phyloP scores from a whole-genome alignment of 108 stramenopile species.

The Schizochytrium sp. region DNA sequence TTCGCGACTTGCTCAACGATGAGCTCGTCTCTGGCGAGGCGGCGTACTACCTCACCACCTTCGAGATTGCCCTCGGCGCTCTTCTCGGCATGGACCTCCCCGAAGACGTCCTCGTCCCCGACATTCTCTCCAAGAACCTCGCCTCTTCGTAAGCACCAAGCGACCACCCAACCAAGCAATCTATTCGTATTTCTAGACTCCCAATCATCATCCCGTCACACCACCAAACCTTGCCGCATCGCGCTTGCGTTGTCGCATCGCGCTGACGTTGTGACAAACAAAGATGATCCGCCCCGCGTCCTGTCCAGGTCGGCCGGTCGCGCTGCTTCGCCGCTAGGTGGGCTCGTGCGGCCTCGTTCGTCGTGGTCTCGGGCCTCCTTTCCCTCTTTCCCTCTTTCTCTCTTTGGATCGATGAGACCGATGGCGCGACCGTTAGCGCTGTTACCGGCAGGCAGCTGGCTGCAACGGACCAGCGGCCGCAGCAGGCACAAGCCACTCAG shows the following conservation, averaged over 20 bases:
- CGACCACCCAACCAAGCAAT: neutral
- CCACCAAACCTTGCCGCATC: neutral
- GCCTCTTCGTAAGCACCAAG: neutral
- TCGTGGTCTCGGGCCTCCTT: too few species aligned
- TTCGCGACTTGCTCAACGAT: neutral
- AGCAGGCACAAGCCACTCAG: too few species aligned
- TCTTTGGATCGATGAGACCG: too few species aligned
- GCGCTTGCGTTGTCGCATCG: neutral
- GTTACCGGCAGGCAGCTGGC: too few species aligned
- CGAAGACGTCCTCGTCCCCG: neutral
- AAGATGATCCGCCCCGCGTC: neutral
- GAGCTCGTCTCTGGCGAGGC: neutral
- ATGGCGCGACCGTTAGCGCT: too few species aligned
- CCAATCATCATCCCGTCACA: too few species aligned
- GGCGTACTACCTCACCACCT: slow-evolving; percentile 2
- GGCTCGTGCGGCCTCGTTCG: too few species aligned
- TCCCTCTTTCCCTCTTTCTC: neutral
- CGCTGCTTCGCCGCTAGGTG: neutral
- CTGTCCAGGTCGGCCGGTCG: neutral
- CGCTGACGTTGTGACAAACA: neutral
- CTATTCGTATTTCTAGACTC: too few species aligned
- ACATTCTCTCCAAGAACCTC: neutral
- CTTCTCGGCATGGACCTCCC: neutral
- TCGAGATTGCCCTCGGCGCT: neutral
- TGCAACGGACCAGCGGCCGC: too few species aligned